Base-by-base conservation (phyloP, 78 protist species). In the Thecamonas trahens region DNA sequence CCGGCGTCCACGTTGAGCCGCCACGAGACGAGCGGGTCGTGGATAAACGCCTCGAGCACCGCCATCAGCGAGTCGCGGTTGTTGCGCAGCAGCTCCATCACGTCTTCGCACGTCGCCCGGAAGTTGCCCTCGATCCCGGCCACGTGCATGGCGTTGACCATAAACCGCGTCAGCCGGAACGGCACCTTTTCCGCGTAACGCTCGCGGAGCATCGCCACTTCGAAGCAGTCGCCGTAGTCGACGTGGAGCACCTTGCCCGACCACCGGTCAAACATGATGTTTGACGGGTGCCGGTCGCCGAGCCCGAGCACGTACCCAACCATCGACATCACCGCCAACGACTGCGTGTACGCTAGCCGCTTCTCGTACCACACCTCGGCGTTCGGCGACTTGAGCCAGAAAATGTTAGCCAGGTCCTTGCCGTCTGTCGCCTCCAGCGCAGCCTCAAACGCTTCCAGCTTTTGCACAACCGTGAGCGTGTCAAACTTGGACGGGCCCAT, bases 21-120 rank as follows among this genome's bases (percentile, higher is more conserved):
- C 99, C 99, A 98, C 37, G 87, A 90, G 76, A 97, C 82, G 29
- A 98, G 84, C 28, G 99, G 99, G 72, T 98, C 99, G 82, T 97
- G 85, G 17, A 97, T 97, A 70, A 97, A 98, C 13, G 99, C 99
- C 83, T 97, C 99, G 3, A 98, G 86, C 80, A 98, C 93, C 14
- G 99, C 99, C 96, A 95, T 90, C 31, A 98, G 73, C 3, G 85
- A 42, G 66, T 94, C 99, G 38, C 87, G 72, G 84, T 95, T 68
- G 20, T 69, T 74, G 26, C 99, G 69, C 32, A 98, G 82, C 39
- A 97, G 90, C 1, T 75, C 52, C 97, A 98, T 85, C 9, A 91
- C 97, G 11, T 53, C 20, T 70, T 96, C 97, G 76, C 97, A 92
- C 28, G 99, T 95, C 13, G 66, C 34, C 42, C 99, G 78, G 82